Conservation (phyloP, 495 filamentous ascomycete species). For the Lineolata rhizophorae region DNA sequence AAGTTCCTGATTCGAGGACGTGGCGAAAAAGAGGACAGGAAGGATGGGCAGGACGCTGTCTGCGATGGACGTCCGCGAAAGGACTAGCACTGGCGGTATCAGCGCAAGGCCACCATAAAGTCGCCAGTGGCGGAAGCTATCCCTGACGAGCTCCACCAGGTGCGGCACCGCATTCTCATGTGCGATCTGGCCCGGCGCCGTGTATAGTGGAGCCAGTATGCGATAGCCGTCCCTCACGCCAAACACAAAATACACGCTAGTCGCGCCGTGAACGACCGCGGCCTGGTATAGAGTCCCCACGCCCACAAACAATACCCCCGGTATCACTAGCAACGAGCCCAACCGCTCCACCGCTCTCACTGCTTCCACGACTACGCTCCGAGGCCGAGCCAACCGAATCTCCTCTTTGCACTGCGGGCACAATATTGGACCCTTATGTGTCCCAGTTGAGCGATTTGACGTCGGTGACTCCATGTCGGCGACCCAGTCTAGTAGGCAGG, state of each 20-base stretch:
- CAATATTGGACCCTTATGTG: constrained; percentile 29
- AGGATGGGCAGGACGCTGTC: constrained; percentile 38
- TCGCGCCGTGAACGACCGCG: constrained; percentile 33
- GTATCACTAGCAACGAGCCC: constrained; percentile 34
- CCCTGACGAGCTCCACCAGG: constrained; percentile 3
- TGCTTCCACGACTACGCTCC: constrained; percentile 39
- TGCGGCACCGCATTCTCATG: background rate
- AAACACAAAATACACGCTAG: constrained; percentile 39
- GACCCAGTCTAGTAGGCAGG: constrained; percentile 78
- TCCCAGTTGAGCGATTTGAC: constrained; percentile 26
- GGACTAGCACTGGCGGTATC: constrained; percentile 36
- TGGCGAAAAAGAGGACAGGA: constrained; percentile 38
- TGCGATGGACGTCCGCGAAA: constrained; percentile 33
- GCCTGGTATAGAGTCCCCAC: constrained; percentile 20
- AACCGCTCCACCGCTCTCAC: constrained; percentile 30
- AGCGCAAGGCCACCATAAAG: constrained; percentile 32
- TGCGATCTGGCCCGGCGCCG: background rate
- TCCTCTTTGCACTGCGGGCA: constrained; percentile 80
- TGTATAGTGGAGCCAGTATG: constrained; percentile 20
- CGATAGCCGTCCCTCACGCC: constrained; percentile 32
- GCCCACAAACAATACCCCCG: constrained; percentile 18
- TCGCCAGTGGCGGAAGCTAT: constrained; percentile 14
- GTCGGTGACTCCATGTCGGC: constrained; percentile 51
- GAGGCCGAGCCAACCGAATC: constrained; percentile 51
- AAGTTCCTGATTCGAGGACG: constrained; percentile 17